phyloP scores from a whole-genome alignment of 306 rosid genomes.

The Acacia crassicarpa region DNA sequence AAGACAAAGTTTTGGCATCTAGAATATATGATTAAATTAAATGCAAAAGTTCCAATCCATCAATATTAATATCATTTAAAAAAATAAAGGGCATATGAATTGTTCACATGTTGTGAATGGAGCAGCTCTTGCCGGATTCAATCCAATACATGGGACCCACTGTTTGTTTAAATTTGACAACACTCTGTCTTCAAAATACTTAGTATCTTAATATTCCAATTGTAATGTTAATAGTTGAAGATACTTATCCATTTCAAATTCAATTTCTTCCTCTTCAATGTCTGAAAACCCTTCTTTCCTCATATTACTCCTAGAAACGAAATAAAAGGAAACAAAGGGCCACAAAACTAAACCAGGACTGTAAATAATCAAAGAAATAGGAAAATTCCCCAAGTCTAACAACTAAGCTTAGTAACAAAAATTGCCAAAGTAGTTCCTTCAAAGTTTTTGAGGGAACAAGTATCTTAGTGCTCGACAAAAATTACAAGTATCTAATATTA shows the following conservation, averaged over 20 bases:
- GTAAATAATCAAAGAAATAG: neutral
- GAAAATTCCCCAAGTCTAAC: neutral
- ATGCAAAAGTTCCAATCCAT: neutral
- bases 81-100: neutral
- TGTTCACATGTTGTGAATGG: neutral
- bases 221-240: neutral
- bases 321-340: neutral
- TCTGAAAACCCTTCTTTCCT: neutral
- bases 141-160: neutral
- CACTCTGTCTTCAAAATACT: neutral
- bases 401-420: slow-evolving; percentile 14
- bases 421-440: neutral
- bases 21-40: neutral
- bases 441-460: neutral
- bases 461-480: too few species aligned
- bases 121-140: neutral
- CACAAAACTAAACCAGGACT: slow-evolving; percentile 12
- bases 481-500: neutral
- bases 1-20: neutral
- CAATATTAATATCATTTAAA: too few species aligned
- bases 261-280: neutral
- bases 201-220: neutral
- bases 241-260: neutral
- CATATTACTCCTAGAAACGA: neutral
- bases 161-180: neutral